phyloP scores from a whole-genome alignment of 345 rosid species.

The Adansonia digitata region DNA sequence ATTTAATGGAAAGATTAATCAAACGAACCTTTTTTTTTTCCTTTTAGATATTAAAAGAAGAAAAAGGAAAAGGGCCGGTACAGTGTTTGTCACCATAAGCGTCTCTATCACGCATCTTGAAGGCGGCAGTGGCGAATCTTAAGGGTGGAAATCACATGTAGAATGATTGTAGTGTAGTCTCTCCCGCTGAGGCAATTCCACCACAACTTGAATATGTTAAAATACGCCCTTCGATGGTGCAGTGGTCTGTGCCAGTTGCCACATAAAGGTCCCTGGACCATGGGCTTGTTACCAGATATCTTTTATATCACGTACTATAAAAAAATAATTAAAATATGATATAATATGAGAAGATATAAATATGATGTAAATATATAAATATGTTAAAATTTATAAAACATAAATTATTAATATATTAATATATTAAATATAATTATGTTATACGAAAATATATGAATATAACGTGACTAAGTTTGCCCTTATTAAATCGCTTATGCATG shows the following conservation, averaged over 20 bases:
- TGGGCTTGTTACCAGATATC: no score
- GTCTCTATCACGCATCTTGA: slow-evolving; percentile 18
- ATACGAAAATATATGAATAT: no score
- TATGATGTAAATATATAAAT: no score
- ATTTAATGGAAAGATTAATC: neutral
- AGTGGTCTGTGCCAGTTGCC: neutral
- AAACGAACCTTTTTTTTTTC: neutral
- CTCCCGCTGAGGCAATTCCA: neutral
- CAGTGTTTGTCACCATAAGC: slow-evolving; percentile 12
- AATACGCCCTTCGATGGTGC: neutral
- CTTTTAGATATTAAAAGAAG: no score
- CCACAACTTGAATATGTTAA: slow-evolving; percentile 3
- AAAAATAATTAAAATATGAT: no score
- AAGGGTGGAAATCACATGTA: neutral
- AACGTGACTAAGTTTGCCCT: no score
- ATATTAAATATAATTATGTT: no score
- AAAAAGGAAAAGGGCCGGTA: neutral
- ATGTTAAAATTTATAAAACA: no score
- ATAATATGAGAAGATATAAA: no score
- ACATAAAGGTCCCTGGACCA: slow-evolving; percentile 2
- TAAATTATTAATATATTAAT: no score
- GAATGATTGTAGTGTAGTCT: neutral
- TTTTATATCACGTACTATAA: no score
- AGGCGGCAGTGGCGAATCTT: slow-evolving; percentile 28
- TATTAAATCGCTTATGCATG: no score